Evolutionary conservation across 106 monocot genomes (phyloP), one percentile per base, ranked within the genome.

Genomic region (Triglochin maritima): DNA sequence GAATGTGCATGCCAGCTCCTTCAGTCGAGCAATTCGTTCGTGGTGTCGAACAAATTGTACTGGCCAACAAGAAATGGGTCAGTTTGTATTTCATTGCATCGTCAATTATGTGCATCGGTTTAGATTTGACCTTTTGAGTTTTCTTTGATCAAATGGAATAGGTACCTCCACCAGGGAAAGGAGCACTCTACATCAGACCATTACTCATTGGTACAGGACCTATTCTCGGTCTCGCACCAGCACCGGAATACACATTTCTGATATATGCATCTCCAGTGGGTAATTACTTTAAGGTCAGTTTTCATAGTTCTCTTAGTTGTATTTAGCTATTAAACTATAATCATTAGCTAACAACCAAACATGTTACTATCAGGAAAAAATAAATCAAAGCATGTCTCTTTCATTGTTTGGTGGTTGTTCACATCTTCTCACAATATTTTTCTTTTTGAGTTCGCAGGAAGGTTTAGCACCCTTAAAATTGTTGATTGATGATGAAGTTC

Each of bases 391-490:
- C 29, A 29, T 29, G 29, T 29, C 29, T 29, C 29, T 29, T 29
- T 29, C 29, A 29, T 29, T 29, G 29, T 29, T 29, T 29, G 29
- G 29, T 29, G 29, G 29, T 29, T 29, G 29, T 29, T 29, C 29
- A 29, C 29, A 29, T 29, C 29, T 29, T 29, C 29, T 29, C 29
- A 29, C 4, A 15, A 8, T n/a, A 62, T 8, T 12, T 5, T 44
- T 64, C 44, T 46, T 16, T 13, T 43, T 57, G 45, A 7, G 42
- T 4, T 63, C 47, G 47, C 79, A 90, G 94, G 91, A 91, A 68
- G 96, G 96, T 56, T 65, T 80, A 42, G 73, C 84, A 17, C 90
- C 94, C 45, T 85, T 94, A 49, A 90, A 84, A 68, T 74, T 94
- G 67, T 49, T 87, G 14, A 77, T 89, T 16, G 82, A 83, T 50